These are phyloP conservation scores for Geotrichum candidum DNA, from an alignment of 1,139 yeast genomes.

Conservation along the genomic window DNA sequence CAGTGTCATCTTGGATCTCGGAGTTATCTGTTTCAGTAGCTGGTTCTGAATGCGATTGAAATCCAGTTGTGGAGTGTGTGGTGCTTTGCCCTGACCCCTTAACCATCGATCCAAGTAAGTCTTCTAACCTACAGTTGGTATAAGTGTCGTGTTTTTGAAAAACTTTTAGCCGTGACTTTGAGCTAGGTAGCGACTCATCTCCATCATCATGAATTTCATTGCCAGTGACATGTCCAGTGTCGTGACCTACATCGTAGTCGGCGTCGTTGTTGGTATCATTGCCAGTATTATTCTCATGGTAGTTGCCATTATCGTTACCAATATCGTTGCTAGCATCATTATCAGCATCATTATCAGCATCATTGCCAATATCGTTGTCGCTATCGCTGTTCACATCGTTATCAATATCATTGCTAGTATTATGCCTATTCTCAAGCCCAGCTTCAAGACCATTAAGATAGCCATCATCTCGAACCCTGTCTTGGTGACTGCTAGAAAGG, in stretches of 20 bases:
- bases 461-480: neutral
- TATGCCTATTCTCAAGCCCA: neutral
- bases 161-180: constrained; percentile 13
- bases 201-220: neutral
- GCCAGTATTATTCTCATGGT: neutral
- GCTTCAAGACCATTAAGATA: neutral
- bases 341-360: neutral
- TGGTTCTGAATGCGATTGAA: neutral
- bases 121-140: constrained; percentile 12
- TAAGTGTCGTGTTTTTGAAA: constrained; percentile 16
- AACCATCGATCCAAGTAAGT: constrained; percentile 10
- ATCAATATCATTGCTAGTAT: neutral
- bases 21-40: constrained; percentile 2
- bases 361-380: neutral
- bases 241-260: neutral
- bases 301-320: neutral
- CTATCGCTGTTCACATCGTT: neutral
- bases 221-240: neutral
- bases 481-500: neutral
- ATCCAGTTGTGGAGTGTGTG: neutral
- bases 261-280: neutral
- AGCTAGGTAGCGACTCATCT: neutral
- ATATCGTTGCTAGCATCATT: neutral
- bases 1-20: constrained; percentile 1
- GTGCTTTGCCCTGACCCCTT: neutral